A percentile compares a stretch with the other conserved stretches of the same genome.
These are phyloP conservation scores for Amaranthus hypochondriacus DNA, from an alignment of 148 eudicot species.

Conservation along the genomic window DNA sequence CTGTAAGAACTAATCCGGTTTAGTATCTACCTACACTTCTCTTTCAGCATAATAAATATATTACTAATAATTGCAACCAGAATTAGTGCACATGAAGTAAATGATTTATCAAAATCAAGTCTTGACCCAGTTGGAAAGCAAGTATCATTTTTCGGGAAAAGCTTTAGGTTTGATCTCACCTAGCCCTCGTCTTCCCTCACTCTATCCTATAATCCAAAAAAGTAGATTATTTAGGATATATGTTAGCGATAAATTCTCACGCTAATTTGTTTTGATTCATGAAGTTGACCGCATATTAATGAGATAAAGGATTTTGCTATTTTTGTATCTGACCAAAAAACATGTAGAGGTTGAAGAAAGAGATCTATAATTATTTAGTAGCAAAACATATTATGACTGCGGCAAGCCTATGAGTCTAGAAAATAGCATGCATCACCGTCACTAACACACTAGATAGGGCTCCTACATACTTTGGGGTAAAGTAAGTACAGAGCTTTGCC, in stretches of 20 bases:
- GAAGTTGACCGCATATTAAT: neutral
- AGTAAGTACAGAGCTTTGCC: neutral
- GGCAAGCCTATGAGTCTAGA: neutral
- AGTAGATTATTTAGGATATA: neutral
- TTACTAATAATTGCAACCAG: neutral
- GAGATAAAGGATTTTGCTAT: neutral
- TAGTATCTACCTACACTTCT: neutral
- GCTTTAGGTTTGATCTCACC: too few relatives aligned
- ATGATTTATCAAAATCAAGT: neutral
- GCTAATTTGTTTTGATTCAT: too few relatives aligned
- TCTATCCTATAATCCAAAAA: too few relatives aligned
- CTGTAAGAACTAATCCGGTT: constrained; percentile 9
- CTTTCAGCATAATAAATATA: neutral
- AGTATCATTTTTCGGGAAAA: too few relatives aligned
- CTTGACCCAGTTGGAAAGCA: too few relatives aligned
- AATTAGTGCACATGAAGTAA: neutral
- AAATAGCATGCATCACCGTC: too few relatives aligned
- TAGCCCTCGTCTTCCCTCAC: too few relatives aligned
- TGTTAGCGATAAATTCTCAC: neutral
- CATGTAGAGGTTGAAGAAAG: neutral
- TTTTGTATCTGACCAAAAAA: neutral
- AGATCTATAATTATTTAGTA: neutral
- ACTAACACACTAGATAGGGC: neutral
- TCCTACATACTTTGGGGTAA: neutral
- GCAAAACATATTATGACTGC: neutral